Conservation (phyloP, 2,329 filamentous ascomycete genomes). For the Fusarium palustre region DNA sequence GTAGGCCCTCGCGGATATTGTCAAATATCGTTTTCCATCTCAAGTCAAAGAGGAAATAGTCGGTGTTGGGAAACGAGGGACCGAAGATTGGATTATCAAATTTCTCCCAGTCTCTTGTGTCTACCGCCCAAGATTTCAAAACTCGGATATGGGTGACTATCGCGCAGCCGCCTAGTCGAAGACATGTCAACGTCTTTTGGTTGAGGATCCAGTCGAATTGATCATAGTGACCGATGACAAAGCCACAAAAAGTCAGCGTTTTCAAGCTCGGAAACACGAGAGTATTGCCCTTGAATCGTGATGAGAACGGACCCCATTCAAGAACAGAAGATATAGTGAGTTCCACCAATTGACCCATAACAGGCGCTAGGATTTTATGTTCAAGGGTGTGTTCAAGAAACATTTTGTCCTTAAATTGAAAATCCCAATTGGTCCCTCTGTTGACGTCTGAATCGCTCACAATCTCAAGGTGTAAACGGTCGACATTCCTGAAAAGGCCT, state of each 20-base stretch:
- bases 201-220: not conserved
- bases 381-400: not conserved
- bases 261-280: not conserved
- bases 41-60: not conserved
- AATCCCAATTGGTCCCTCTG: not conserved
- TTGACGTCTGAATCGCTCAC: not conserved
- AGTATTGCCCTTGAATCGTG: not conserved
- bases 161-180: not conserved
- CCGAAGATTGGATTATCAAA: not conserved
- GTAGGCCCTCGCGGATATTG: not conserved
- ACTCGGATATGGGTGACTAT: not conserved
- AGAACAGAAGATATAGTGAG: not conserved
- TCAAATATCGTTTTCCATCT: not conserved
- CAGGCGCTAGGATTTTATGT: not conserved
- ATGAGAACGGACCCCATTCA: not conserved
- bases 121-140: no score
- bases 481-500: not conserved
- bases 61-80: no score
- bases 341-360: not conserved
- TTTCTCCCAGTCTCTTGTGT: not conserved
- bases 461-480: not conserved
- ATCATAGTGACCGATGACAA: not conserved
- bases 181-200: not conserved
- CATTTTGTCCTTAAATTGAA: not conserved
- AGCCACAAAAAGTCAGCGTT: fast-evolving